These are phyloP conservation scores for Trichoderma lentiforme DNA, from an alignment of 2,329 filamentous ascomycete genomes.

Conservation along the genomic window DNA sequence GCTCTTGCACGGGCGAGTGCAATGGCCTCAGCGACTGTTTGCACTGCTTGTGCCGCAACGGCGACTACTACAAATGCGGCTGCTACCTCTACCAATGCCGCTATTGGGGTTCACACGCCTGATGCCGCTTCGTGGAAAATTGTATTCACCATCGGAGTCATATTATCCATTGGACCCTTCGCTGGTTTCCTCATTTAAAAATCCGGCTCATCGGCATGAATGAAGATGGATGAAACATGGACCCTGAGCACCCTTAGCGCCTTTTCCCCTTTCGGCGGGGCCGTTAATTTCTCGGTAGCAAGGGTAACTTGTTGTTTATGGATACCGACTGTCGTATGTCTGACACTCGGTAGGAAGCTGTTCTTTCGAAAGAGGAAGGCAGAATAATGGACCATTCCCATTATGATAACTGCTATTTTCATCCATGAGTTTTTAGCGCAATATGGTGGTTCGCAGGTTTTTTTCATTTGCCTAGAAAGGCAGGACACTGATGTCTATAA, in stretches of 20 bases:
- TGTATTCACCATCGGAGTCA: neutral
- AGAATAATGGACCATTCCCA: neutral
- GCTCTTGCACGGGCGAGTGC: neutral
- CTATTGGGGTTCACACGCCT: neutral
- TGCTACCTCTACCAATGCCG: neutral
- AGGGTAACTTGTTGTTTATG: neutral
- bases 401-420: neutral
- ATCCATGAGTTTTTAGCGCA: neutral
- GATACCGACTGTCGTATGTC: neutral
- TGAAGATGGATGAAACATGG: neutral
- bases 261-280: neutral
- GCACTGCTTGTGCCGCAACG: neutral
- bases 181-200: neutral
- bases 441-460: neutral
- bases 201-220: neutral
- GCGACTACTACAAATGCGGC: neutral
- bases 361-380: slow-evolving; percentile 9
- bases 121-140: neutral
- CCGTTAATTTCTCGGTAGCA: neutral
- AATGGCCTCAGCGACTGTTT: neutral
- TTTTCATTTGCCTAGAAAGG: neutral
- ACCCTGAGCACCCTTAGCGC: neutral
- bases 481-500: neutral
- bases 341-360: neutral
- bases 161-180: no score